phyloP scores from a whole-genome alignment of 1,139 yeast species.

The Taphrina communis region DNA sequence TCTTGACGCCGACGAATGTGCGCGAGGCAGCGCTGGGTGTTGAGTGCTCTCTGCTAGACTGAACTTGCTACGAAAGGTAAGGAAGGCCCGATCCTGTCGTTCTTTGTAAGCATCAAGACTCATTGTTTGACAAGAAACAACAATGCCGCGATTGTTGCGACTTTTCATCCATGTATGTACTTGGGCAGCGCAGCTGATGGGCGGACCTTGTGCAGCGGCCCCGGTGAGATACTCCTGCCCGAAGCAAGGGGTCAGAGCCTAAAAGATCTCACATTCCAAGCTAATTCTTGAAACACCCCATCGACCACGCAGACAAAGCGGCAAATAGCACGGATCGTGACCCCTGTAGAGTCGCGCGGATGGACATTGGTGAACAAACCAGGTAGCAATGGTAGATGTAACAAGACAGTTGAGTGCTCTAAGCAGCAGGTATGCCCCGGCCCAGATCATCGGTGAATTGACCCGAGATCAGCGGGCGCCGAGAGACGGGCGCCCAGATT shows the following conservation, averaged over 20 bases:
- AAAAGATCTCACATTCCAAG: conserved; percentile 10
- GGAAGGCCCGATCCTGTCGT: conserved; percentile 26
- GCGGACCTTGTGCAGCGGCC: neutral
- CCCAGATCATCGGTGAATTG: no score
- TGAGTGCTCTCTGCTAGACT: neutral
- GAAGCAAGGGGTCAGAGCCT: conserved; percentile 4
- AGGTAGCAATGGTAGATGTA: no score
- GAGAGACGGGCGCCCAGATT: no score
- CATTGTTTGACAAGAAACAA: conserved; percentile 11
- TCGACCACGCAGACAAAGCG: neutral
- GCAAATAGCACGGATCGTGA: neutral
- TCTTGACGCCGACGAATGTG: neutral
- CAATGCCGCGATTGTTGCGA: conserved; percentile 7
- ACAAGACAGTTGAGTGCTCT: no score
- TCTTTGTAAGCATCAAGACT: conserved; percentile 37
- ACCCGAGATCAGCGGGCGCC: no score
- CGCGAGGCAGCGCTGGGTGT: neutral
- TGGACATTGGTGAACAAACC: no score
- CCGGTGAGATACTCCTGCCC: neutral
- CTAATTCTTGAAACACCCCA: neutral
- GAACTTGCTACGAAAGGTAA: conserved; percentile 32
- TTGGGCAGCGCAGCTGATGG: neutral
- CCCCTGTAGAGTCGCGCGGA: no score
- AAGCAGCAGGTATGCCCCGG: no score
- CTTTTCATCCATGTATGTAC: conserved; percentile 10